Percentiles rank a stretch among this genome's conserved stretches.
Evolutionary conservation across 352 stramenopile genomes (phyloP).

Genomic region (Globisporangium emineosum): DNA sequence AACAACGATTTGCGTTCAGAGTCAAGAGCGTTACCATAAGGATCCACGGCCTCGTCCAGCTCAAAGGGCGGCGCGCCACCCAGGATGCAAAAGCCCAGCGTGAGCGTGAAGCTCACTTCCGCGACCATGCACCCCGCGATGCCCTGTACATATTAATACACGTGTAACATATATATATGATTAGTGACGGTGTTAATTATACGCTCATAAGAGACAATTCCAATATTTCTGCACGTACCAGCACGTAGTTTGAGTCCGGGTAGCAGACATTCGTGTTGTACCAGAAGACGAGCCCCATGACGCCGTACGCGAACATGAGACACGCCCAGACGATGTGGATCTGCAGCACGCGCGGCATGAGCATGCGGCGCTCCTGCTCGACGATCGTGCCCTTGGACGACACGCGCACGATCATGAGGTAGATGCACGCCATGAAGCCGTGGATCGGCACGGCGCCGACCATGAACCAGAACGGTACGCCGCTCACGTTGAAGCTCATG

Average conservation of each 20-base stretch:
- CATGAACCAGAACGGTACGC: constrained; percentile 81
- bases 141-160: constrained; percentile 24
- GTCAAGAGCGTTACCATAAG: constrained; percentile 68
- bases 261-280: constrained; percentile 68
- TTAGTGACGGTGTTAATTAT: neutral
- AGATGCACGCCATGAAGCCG: constrained; percentile 81
- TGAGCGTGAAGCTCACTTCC: constrained; percentile 71
- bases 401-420: constrained; percentile 85
- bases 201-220: no score
- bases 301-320: constrained; percentile 59
- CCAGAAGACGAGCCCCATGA: constrained; percentile 60
- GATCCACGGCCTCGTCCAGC: constrained; percentile 25
- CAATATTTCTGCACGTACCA: no score
- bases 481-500: constrained; percentile 52
- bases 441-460: constrained; percentile 59
- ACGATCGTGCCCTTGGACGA: constrained; percentile 84
- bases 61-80: constrained; percentile 36
- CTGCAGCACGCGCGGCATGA: constrained; percentile 81
- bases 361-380: constrained; percentile 79
- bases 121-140: constrained; percentile 55
- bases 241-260: constrained; percentile 70
- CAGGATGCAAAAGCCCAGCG: constrained; percentile 70
- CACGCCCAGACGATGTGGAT: constrained; percentile 75
- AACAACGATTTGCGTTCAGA: constrained; percentile 78
- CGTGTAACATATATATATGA: neutral